Conservation (phyloP, 2,329 filamentous ascomycete species). For the Aspergillus brasiliensis region DNA sequence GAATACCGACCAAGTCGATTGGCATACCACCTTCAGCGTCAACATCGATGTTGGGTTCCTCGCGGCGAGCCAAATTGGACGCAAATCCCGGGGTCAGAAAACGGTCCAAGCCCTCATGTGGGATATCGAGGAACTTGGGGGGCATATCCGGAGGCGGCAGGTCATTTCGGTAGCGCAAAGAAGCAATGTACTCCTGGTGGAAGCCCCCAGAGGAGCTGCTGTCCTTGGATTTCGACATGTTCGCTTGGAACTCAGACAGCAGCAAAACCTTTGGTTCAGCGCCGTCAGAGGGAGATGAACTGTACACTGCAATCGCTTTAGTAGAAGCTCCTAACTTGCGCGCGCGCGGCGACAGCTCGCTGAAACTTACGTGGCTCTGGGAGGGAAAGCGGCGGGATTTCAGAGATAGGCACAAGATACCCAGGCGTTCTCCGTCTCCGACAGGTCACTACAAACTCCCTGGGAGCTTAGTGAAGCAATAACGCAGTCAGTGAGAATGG, state of each 20-base stretch:
- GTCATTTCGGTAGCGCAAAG: slow-evolving; percentile 92
- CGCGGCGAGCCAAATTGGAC: slow-evolving; percentile 83
- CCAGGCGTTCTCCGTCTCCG: not conserved
- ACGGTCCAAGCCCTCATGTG: slow-evolving; percentile 85
- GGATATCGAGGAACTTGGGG: slow-evolving; percentile 95
- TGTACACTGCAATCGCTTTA: slow-evolving; percentile 13
- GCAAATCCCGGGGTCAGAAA: slow-evolving; percentile 92
- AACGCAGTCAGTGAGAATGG: slow-evolving; percentile 6
- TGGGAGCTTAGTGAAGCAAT: slow-evolving; percentile 10
- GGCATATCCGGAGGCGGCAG: slow-evolving; percentile 91
- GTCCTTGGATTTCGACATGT: slow-evolving; percentile 46
- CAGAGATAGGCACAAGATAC: slow-evolving; percentile 8
- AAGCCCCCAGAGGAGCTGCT: slow-evolving; percentile 49
- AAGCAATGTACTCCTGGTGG: slow-evolving; percentile 96
- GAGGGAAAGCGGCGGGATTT: slow-evolving; percentile 17
- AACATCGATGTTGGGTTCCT: slow-evolving; percentile 93
- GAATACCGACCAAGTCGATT: slow-evolving; percentile 90
- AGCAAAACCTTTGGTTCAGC: not conserved
- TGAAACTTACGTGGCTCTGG: slow-evolving; percentile 16
- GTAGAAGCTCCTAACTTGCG: slow-evolving; percentile 9
- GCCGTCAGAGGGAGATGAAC: slow-evolving; percentile 8
- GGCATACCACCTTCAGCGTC: slow-evolving; percentile 98
- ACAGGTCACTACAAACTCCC: slow-evolving; percentile 10
- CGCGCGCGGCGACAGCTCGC: not conserved
- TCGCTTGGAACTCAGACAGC: not conserved